phyloP scores from a whole-genome alignment of 2,329 filamentous ascomycete genomes.

The Myriosclerotinia curreyana region DNA sequence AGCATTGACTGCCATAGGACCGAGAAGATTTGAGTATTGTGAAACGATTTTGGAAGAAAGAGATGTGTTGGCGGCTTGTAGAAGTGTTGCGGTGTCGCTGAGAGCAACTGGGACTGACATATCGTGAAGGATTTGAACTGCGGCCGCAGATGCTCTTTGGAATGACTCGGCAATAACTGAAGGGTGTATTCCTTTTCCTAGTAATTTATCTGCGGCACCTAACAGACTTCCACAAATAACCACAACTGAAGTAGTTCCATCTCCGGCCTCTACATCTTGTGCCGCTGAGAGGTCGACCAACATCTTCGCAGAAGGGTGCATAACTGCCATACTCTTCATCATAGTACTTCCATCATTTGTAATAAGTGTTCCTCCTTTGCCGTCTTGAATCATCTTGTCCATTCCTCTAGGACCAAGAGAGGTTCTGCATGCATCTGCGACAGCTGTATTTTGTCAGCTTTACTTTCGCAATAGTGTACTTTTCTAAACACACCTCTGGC shows the following conservation, averaged over 20 bases:
- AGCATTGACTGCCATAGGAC: constrained; percentile 97
- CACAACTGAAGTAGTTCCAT: constrained; percentile 96
- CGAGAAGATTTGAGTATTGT: constrained; percentile 90
- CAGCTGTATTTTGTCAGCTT: constrained; percentile 56
- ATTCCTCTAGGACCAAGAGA: constrained; percentile 55
- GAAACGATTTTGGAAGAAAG: constrained; percentile 98
- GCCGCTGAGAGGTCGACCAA: constrained; percentile 94
- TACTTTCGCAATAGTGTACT: constrained; percentile 24
- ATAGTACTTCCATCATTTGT: constrained; percentile 99
- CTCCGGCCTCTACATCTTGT: constrained; percentile 96
- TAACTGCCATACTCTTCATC: constrained; percentile 97
- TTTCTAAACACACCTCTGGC: constrained; percentile 68
- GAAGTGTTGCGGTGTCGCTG: constrained; percentile 80
- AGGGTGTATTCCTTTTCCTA: constrained; percentile 92
- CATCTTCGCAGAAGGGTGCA: constrained; percentile 99
- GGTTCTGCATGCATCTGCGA: constrained; percentile 95
- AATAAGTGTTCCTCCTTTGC: constrained; percentile 84
- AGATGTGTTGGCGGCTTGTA: constrained; percentile 95
- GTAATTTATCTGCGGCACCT: constrained; percentile 85
- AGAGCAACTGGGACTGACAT: constrained; percentile 95
- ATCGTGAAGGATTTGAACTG: constrained; percentile 84
- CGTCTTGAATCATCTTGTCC: constrained; percentile 64
- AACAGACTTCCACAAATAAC: constrained; percentile 95
- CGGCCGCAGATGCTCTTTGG: constrained; percentile 85
- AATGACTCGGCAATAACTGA: constrained; percentile 97